phyloP scores from a whole-genome alignment of 2,329 filamentous ascomycete species.

The Colletotrichum camelliae region DNA sequence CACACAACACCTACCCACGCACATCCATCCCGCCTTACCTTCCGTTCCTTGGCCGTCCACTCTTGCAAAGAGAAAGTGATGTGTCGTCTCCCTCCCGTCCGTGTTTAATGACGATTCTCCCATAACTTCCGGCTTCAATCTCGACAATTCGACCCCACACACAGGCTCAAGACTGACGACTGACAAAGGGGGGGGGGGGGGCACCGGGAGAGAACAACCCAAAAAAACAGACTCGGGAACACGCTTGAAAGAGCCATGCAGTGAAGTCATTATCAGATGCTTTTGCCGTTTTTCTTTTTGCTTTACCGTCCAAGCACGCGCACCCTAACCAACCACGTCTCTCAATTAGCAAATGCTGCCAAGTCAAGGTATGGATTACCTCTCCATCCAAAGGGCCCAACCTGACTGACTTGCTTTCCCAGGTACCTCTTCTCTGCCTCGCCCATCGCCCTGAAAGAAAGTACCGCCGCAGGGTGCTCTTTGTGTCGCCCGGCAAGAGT shows the following conservation, averaged over 20 bases:
- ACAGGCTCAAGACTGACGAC: neutral
- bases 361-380: neutral
- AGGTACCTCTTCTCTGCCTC: neutral
- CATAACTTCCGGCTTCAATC: neutral
- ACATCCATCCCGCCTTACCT: neutral
- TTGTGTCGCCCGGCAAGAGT: neutral
- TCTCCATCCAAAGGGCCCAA: neutral
- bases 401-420: neutral
- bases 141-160: neutral
- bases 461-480: neutral
- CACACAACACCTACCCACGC: neutral
- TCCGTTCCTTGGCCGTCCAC: neutral
- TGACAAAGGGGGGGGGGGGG: neutral
- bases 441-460: neutral
- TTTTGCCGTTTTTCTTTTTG: constrained; percentile 15
- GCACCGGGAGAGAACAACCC: neutral
- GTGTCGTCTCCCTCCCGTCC: neutral
- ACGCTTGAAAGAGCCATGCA: neutral
- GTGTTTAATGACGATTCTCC: neutral
- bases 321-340: neutral
- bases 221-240: neutral
- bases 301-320: constrained; percentile 17
- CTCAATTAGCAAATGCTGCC: neutral
- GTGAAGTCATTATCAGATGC: constrained; percentile 22
- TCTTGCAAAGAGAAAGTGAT: neutral